A percentile compares a stretch with the other conserved stretches of the same genome.
These are phyloP conservation scores for Panicum hallii DNA, from an alignment of 202 grass and related monocot genomes.

Conservation along the genomic window DNA sequence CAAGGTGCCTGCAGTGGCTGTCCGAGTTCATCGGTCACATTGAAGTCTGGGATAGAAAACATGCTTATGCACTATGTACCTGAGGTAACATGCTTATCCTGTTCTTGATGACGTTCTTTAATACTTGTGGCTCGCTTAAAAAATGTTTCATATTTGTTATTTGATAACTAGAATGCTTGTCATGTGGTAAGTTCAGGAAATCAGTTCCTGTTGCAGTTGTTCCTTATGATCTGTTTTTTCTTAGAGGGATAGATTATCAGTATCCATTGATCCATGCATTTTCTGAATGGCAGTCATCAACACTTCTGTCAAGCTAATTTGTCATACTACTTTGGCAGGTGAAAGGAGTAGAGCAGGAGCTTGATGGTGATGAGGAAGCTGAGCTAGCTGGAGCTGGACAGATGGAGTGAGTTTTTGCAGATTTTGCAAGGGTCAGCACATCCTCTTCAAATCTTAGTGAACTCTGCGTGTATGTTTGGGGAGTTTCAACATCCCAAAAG, in stretches of 20 bases:
- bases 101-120: background rate
- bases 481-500: slow-evolving; percentile 16
- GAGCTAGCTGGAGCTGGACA: slow-evolving; percentile 62
- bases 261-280: slow-evolving; percentile 2
- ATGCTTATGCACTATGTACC: slow-evolving; percentile 99
- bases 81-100: slow-evolving; percentile 64
- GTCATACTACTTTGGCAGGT: slow-evolving; percentile 56
- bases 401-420: slow-evolving; percentile 50
- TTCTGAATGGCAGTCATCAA: background rate
- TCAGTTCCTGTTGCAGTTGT: background rate
- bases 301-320: background rate
- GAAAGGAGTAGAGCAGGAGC: slow-evolving; percentile 92
- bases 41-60: slow-evolving; percentile 99
- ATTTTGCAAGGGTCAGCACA: background rate
- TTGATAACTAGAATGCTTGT: slow-evolving; percentile 30
- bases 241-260: slow-evolving; percentile 1
- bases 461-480: background rate
- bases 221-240: slow-evolving; percentile 19
- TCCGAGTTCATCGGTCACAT: slow-evolving; percentile 93
- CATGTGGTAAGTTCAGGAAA: slow-evolving; percentile 2
- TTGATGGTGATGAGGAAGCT: slow-evolving; percentile 80
- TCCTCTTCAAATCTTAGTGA: slow-evolving; percentile 13
- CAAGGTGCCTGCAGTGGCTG: slow-evolving; percentile 98
- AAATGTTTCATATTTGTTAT: background rate
- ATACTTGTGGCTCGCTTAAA: slow-evolving; percentile 9